Conservation (phyloP, 495 filamentous ascomycete species). For the Amorphotheca resinae region DNA sequence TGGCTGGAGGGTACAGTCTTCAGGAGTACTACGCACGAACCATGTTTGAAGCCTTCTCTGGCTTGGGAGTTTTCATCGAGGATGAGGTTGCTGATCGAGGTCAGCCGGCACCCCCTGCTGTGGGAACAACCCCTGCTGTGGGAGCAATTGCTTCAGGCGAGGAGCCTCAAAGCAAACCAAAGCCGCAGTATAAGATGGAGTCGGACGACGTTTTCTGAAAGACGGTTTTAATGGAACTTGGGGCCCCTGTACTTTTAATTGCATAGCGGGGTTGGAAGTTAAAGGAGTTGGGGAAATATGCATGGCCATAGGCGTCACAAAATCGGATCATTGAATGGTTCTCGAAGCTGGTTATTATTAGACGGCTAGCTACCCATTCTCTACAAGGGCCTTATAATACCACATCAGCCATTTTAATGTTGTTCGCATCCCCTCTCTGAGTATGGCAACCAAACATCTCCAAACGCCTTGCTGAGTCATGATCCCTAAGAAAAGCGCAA, state of each 20-base stretch:
- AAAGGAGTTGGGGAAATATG: constrained; percentile 4
- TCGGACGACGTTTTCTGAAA: constrained; percentile 29
- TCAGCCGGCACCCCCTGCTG: constrained; percentile 17
- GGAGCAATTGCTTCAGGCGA: constrained; percentile 16
- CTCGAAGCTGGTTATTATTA: constrained; percentile 1
- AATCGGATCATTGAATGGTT: not conserved
- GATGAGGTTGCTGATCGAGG: constrained; percentile 48
- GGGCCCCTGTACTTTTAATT: not conserved
- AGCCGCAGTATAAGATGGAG: constrained; percentile 30
- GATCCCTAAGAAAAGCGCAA: not conserved
- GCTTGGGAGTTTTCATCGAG: constrained; percentile 68
- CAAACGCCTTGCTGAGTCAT: constrained; percentile 20
- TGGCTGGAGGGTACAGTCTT: constrained; percentile 75
- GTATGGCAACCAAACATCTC: constrained; percentile 2
- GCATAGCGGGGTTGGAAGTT: constrained; percentile 20
- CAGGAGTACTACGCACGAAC: constrained; percentile 67
- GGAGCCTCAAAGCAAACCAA: not conserved
- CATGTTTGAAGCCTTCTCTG: constrained; percentile 80
- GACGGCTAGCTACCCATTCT: not conserved
- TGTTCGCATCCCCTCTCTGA: not conserved
- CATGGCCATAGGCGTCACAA: not conserved
- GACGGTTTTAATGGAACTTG: not conserved
- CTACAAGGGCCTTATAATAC: constrained; percentile 9
- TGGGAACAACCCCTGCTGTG: constrained; percentile 18
- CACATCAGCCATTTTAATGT: constrained; percentile 14